A percentile compares a stretch with the other conserved stretches of the same genome.
These are phyloP conservation scores for Pythium sukuiense DNA, from an alignment of 352 stramenopile genomes.

Conservation along the genomic window DNA sequence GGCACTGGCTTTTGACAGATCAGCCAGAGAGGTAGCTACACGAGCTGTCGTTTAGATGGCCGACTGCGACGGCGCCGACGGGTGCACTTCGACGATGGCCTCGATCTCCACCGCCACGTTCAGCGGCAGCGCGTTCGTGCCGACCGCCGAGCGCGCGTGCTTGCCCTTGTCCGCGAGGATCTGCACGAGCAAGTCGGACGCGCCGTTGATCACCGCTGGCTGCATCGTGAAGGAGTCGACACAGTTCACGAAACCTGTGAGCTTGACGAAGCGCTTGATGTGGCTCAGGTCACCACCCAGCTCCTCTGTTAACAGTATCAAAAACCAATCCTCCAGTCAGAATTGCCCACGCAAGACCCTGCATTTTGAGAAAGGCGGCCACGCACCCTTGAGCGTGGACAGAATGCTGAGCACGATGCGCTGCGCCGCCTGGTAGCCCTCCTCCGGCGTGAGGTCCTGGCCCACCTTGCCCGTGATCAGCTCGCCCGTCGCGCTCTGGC, in stretches of 20 bases:
- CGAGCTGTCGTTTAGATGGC: neutral
- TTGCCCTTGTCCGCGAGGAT: constrained; percentile 73
- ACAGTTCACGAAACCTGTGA: constrained; percentile 93
- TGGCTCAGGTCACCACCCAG: constrained; percentile 78
- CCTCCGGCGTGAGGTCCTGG: constrained; percentile 71
- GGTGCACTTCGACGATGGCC: constrained; percentile 90
- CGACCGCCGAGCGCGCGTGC: constrained; percentile 89
- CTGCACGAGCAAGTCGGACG: constrained; percentile 80
- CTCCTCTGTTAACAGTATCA: constrained; percentile 33
- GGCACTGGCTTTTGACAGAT: neutral
- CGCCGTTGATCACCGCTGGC: constrained; percentile 90
- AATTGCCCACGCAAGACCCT: constrained; percentile 2
- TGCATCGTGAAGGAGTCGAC: constrained; percentile 81
- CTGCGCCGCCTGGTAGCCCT: constrained; percentile 85
- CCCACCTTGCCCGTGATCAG: constrained; percentile 85
- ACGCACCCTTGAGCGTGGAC: constrained; percentile 80
- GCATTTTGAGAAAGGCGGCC: neutral
- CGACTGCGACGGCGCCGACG: constrained; percentile 24
- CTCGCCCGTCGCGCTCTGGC: constrained; percentile 40
- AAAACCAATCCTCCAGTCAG: neutral
- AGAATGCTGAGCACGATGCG: constrained; percentile 83
- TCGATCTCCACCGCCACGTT: constrained; percentile 95
- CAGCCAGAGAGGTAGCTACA: no score
- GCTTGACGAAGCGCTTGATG: constrained; percentile 90
- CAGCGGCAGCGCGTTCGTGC: constrained; percentile 91